A percentile compares a stretch with the other conserved stretches of the same genome.
Evolutionary conservation across 2,329 filamentous ascomycete genomes (phyloP).

Genomic region (Penicillium sp.): DNA sequence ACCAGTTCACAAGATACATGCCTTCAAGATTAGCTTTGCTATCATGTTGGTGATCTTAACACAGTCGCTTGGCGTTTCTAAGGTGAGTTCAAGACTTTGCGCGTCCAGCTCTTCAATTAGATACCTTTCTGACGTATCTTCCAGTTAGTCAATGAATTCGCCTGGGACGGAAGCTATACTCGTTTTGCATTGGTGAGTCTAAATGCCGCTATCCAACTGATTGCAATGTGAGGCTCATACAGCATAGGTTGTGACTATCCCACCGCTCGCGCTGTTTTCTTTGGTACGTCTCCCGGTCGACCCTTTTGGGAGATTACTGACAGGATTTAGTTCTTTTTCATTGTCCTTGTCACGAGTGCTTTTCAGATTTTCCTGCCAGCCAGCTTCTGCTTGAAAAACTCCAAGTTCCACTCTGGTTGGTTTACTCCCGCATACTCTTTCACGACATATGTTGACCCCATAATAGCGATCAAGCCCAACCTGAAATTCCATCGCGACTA

Average conservation of each 20-base stretch:
- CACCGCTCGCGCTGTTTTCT: slow-evolving; percentile 17
- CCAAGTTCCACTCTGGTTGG: slow-evolving; percentile 49
- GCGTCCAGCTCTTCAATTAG: not conserved
- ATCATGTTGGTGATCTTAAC: slow-evolving; percentile 19
- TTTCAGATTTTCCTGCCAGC: slow-evolving; percentile 49
- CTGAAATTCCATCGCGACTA: slow-evolving; percentile 34
- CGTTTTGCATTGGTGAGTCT: slow-evolving; percentile 15
- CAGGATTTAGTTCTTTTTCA: slow-evolving; percentile 47
- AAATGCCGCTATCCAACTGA: not conserved
- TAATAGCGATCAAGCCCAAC: slow-evolving; percentile 31
- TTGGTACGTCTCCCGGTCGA: slow-evolving; percentile 1
- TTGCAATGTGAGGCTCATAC: not conserved
- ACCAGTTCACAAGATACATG: slow-evolving; percentile 9
- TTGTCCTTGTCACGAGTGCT: slow-evolving; percentile 44
- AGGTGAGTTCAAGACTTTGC: slow-evolving; percentile 3
- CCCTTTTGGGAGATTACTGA: not conserved
- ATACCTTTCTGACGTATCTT: not conserved
- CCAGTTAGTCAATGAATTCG: slow-evolving; percentile 15
- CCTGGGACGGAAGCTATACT: slow-evolving; percentile 14
- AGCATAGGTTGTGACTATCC: slow-evolving; percentile 12
- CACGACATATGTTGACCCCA: not conserved
- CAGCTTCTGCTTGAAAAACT: slow-evolving; percentile 47
- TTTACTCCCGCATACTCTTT: slow-evolving; percentile 4
- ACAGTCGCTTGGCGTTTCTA: slow-evolving; percentile 14
- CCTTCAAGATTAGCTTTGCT: slow-evolving; percentile 16